Base-by-base conservation (phyloP, 2,329 filamentous ascomycete species). In the Aureobasidium sp. region DNA sequence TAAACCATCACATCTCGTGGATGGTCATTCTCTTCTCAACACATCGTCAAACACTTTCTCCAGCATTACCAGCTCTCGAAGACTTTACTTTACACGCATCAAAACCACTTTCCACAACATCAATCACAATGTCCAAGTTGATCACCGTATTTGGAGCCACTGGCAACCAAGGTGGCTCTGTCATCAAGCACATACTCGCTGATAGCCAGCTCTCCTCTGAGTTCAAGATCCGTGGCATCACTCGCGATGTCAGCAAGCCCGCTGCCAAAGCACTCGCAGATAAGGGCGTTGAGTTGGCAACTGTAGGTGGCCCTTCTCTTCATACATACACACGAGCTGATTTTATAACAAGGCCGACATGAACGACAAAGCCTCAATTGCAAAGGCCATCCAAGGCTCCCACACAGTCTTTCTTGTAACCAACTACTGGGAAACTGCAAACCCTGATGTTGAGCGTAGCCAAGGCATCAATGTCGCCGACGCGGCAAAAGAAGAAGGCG, bases 141-240 rank as follows among this genome's bases (percentile, higher is more conserved):
- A 59, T 60, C n/a, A 80, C 79, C 48, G 76, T 87, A 13, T 81
- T 86, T 66, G 83, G 83, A 32, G 80, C 83, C 47, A 86, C 83
- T 20, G 83, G 84, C 63, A 79, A 81, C 63, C 84, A 87, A 72
- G 85, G 85, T 53, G 80, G 81, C 65, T 82, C 81, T 9, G 76
- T 86, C 50, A 79, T 83, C 56, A 70, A 74, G 36, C 67, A 69
- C 43, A 69, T 82, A 20, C 74, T 81, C 12, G 65, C 69, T 27
- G 73, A 76, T 67, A 71, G 79, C 0, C 72, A 77, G 52, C 73
- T 82, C 1, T 75, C 74, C n/a, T 72, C 76, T 48, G 70, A 77
- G 44, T 85, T 79, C 75, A 69, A 73, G 5, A 73, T 87, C 43
- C 81, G 84, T 34, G 84, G 76, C 51, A 75, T 87, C 24, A 84